Evolutionary conservation across 805 yeast species (phyloP).

Genomic region (Priceomyces melissophilus): DNA sequence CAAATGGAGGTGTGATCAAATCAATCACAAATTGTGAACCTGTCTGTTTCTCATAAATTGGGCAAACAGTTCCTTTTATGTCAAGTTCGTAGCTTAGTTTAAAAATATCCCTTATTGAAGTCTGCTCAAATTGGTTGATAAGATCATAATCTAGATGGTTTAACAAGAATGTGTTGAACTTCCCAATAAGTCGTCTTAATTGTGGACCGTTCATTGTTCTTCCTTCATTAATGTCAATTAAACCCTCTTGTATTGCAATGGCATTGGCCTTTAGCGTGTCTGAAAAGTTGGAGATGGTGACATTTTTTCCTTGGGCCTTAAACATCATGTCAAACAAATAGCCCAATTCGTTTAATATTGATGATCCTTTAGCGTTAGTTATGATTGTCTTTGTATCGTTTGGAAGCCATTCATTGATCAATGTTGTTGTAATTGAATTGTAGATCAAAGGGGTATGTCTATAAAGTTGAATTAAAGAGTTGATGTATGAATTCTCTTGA

Average conservation of each 20-base stretch:
- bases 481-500: conserved; percentile 67
- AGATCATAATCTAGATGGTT: conserved; percentile 53
- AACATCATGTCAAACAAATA: conserved; percentile 88
- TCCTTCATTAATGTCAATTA: conserved; percentile 50
- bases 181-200: conserved; percentile 44
- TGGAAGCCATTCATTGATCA: conserved; percentile 49
- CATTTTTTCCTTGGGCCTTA: conserved; percentile 74
- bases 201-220: conserved; percentile 41
- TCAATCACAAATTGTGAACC: conserved; percentile 42
- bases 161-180: conserved; percentile 59
- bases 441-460: conserved; percentile 73
- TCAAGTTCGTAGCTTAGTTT: conserved; percentile 45
- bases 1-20: conserved; percentile 37
- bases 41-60: conserved; percentile 28
- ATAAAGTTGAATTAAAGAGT: conserved; percentile 75
- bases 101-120: conserved; percentile 30
- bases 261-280: conserved; percentile 29
- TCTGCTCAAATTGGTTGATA: conserved; percentile 19
- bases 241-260: conserved; percentile 50
- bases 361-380: conserved; percentile 39
- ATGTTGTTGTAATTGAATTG: conserved; percentile 55
- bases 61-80: conserved; percentile 39
- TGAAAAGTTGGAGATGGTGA: conserved; percentile 77
- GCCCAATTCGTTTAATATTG: conserved; percentile 77
- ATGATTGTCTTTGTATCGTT: conserved; percentile 30